These are phyloP conservation scores for Trametes polyzona DNA, from an alignment of 1,284 basidiomycete genomes.

Conservation along the genomic window DNA sequence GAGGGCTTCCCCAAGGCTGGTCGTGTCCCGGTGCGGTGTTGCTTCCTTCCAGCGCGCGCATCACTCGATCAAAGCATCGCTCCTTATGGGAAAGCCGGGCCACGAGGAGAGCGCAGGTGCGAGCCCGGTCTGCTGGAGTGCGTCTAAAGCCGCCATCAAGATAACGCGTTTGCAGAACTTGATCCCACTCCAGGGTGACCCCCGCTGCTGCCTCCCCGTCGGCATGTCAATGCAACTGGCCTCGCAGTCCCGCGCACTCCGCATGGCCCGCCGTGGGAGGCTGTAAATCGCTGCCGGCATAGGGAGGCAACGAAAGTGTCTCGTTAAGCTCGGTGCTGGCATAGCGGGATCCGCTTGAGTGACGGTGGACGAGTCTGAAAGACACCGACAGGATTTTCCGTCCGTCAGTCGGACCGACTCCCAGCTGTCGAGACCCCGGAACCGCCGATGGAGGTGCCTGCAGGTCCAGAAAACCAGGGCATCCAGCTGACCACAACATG, in stretches of 20 bases:
- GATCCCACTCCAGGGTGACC: slow-evolving; percentile 5
- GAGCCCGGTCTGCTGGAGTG: neutral
- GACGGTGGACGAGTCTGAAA: slow-evolving; percentile 5
- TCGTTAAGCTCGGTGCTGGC: neutral
- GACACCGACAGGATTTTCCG: slow-evolving; percentile 16
- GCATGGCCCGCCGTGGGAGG: neutral
- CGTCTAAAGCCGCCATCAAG: slow-evolving; percentile 21
- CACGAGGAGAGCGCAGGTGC: slow-evolving; percentile 5
- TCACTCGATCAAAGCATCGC: slow-evolving; percentile 17
- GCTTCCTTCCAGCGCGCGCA: slow-evolving; percentile 20
- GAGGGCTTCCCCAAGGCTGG: slow-evolving; percentile 18
- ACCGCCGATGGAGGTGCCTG: neutral
- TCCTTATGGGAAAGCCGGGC: slow-evolving; percentile 8
- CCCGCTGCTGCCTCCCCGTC: neutral
- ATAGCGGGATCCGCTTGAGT: neutral
- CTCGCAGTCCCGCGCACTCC: neutral
- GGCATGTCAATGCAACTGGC: slow-evolving; percentile 1
- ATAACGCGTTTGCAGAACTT: slow-evolving; percentile 10
- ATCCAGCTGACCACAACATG: neutral
- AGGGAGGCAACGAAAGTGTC: neutral
- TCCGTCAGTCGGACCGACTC: slow-evolving; percentile 8
- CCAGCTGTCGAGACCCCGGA: slow-evolving; percentile 9
- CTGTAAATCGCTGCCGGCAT: neutral
- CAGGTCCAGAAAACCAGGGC: slow-evolving; percentile 2
- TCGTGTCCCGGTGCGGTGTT: slow-evolving; percentile 16